phyloP scores from a whole-genome alignment of 2,329 filamentous ascomycete genomes.

The Aspergillus chevalieri region DNA sequence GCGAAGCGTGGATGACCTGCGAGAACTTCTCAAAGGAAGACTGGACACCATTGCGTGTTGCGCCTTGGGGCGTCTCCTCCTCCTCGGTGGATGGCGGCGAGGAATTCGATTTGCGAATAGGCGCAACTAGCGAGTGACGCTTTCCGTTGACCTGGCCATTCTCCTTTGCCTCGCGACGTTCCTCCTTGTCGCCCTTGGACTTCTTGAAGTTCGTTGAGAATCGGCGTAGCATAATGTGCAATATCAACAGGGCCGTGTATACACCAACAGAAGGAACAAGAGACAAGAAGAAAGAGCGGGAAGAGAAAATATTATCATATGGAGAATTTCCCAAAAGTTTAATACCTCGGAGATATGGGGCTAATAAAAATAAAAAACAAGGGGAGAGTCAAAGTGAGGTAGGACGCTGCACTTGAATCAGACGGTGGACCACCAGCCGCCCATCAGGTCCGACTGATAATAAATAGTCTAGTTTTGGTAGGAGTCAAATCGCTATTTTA shows the following conservation, averaged over 20 bases:
- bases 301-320: constrained; percentile 1
- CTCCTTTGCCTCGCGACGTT: constrained; percentile 17
- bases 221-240: constrained; percentile 31
- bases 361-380: constrained; percentile 7
- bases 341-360: constrained; percentile 3
- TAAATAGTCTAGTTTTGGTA: neutral
- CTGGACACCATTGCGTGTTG: constrained; percentile 36
- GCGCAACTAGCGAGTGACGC: constrained; percentile 27
- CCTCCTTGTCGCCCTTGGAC: constrained; percentile 29
- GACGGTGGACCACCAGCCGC: constrained; percentile 5
- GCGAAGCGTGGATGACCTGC: constrained; percentile 48
- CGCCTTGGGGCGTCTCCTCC: constrained; percentile 16
- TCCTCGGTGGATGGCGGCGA: constrained; percentile 9
- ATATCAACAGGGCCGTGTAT: neutral
- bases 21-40: constrained; percentile 40
- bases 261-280: constrained; percentile 1
- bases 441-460: constrained; percentile 9
- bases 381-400: neutral
- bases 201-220: constrained; percentile 36
- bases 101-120: constrained; percentile 17
- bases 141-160: constrained; percentile 24
- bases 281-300: constrained; percentile 4
- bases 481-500: neutral
- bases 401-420: neutral
- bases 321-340: neutral